These are phyloP conservation scores for Metschnikowia arizonensis DNA, from an alignment of 805 yeast species.

Conservation along the genomic window DNA sequence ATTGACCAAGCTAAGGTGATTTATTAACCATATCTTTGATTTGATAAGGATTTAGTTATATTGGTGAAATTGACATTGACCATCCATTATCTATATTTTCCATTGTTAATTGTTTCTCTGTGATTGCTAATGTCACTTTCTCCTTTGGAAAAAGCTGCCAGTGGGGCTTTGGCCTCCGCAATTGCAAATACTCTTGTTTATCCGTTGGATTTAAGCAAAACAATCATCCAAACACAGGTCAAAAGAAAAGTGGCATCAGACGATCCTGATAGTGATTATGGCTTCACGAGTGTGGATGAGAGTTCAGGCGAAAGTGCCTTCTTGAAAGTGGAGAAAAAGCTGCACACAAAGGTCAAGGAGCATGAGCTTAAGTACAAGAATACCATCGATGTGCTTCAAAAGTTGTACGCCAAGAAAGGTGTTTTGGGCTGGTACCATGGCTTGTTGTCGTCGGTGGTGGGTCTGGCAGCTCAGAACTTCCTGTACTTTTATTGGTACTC, in stretches of 20 bases:
- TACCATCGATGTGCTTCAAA: slow-evolving; percentile 57
- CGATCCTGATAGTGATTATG: slow-evolving; percentile 5
- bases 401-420: slow-evolving; percentile 59
- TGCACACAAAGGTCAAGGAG: slow-evolving; percentile 16
- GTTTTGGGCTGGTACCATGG: slow-evolving; percentile 71
- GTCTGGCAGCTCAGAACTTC: slow-evolving; percentile 74
- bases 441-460: slow-evolving; percentile 58
- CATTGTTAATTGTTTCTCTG: too few relatives aligned
- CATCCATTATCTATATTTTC: too few relatives aligned
- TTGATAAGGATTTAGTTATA: too few relatives aligned
- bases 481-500: slow-evolving; percentile 88
- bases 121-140: slow-evolving; percentile 40
- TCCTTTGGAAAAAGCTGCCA: slow-evolving; percentile 75
- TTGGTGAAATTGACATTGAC: background rate
- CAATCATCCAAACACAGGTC: slow-evolving; percentile 70
- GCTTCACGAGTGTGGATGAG: slow-evolving; percentile 5
- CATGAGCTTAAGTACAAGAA: slow-evolving; percentile 44
- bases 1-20: too few relatives aligned
- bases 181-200: slow-evolving; percentile 75
- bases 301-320: slow-evolving; percentile 20
- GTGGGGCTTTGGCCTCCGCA: slow-evolving; percentile 80
- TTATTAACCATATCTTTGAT: too few relatives aligned
- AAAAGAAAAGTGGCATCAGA: slow-evolving; percentile 16
- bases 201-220: slow-evolving; percentile 75
- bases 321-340: slow-evolving; percentile 6